Conservation (phyloP, 768 basidiomycete genomes). For the Chlorophyllum brunneum region DNA sequence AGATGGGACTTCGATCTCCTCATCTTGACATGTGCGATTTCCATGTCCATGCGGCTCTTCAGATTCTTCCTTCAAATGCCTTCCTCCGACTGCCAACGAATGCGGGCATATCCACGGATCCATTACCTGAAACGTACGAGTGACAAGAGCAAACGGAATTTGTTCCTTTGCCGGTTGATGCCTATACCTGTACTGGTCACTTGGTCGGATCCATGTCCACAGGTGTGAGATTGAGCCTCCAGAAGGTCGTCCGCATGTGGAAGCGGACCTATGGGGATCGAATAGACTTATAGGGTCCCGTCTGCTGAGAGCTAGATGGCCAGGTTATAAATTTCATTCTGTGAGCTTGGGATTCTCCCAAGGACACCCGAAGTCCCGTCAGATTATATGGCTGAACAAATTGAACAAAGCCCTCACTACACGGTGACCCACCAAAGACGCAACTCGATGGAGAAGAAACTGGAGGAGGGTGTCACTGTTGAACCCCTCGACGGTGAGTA, state of each 20-base stretch:
- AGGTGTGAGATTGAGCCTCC: conserved; percentile 5
- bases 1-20: conserved; percentile 4
- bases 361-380: conserved; percentile 10
- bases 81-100: background rate
- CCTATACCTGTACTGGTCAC: conserved; percentile 2
- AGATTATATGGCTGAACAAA: conserved; percentile 1
- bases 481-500: conserved; percentile 7
- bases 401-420: background rate
- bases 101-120: background rate
- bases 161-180: background rate
- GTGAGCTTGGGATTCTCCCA: background rate
- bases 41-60: conserved; percentile 6
- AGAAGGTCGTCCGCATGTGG: background rate
- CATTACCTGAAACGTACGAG: background rate
- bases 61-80: background rate
- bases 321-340: conserved; percentile 7
- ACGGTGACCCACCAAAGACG: background rate
- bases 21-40: conserved; percentile 5
- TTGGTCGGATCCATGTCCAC: background rate
- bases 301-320: background rate
- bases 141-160: background rate
- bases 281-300: background rate
- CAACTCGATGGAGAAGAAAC: background rate
- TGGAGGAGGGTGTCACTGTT: conserved; percentile 7
- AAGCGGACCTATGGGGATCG: background rate